phyloP scores from a whole-genome alignment of 306 rosid genomes.

The Dryas drummondii region DNA sequence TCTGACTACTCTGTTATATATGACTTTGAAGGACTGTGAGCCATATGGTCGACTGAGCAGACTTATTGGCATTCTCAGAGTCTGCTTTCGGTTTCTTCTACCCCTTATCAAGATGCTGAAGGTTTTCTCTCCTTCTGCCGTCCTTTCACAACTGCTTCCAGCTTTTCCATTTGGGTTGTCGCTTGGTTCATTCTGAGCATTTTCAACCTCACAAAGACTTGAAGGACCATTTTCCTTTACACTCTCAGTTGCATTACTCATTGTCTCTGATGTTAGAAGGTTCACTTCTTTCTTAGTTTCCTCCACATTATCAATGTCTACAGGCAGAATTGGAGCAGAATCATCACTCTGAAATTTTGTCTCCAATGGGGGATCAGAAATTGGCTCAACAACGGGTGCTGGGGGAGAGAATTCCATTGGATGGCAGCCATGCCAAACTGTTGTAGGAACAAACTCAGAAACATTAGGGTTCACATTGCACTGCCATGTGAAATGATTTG shows the following conservation, averaged over 20 bases:
- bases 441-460: conserved; percentile 63
- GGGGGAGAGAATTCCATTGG: conserved; percentile 77
- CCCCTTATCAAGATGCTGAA: conserved; percentile 92
- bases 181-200: conserved; percentile 36
- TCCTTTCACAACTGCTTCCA: conserved; percentile 40
- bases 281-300: conserved; percentile 49
- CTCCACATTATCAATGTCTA: conserved; percentile 45
- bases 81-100: conserved; percentile 88
- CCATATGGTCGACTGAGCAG: conserved; percentile 87
- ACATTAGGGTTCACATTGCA: conserved; percentile 58
- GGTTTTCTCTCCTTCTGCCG: conserved; percentile 76
- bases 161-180: conserved; percentile 32
- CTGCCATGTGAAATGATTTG: conserved; percentile 80
- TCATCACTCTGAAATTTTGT: conserved; percentile 42
- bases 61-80: conserved; percentile 92
- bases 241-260: conserved; percentile 40
- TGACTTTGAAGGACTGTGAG: conserved; percentile 90
- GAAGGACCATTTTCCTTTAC: conserved; percentile 54
- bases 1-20: conserved; percentile 77
- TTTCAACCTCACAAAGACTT: conserved; percentile 40
- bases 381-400: conserved; percentile 60
- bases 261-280: conserved; percentile 35
- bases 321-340: conserved; percentile 49
- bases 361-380: conserved; percentile 50
- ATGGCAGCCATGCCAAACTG: conserved; percentile 80